Conservation (phyloP, 1,284 basidiomycete species). For the Psilocybe mexicana region DNA sequence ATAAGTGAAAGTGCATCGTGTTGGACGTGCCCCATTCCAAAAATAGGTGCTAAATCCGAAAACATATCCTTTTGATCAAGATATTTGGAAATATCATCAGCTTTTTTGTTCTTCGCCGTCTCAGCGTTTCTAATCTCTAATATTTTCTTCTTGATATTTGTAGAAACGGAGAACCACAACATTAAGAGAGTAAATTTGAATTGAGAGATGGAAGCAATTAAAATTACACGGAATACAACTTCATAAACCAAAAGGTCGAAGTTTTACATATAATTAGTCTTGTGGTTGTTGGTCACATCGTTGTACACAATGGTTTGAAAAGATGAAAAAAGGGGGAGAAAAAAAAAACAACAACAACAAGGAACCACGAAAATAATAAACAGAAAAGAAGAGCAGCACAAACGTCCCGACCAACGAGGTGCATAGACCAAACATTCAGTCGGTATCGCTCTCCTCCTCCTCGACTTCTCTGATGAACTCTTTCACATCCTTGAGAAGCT, state of each 20-base stretch:
- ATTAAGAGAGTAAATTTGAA: too few species aligned
- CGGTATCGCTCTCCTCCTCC: slow-evolving; percentile 21
- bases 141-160: too few species aligned
- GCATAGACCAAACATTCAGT: background rate
- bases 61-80: too few species aligned
- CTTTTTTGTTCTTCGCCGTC: too few species aligned
- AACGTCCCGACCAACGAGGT: background rate
- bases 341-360: background rate
- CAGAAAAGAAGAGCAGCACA: background rate
- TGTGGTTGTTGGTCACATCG: background rate
- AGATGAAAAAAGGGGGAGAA: background rate
- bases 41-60: too few species aligned
- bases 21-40: too few species aligned
- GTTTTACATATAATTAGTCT: background rate
- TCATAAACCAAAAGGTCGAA: background rate
- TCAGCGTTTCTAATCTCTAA: too few species aligned
- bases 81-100: too few species aligned
- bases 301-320: background rate
- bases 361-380: background rate
- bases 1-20: too few species aligned
- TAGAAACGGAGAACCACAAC: too few species aligned
- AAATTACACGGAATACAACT: background rate
- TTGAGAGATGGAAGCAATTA: too few species aligned
- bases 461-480: slow-evolving; percentile 63
- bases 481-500: slow-evolving; percentile 55